Evolutionary conservation across 352 stramenopile species (phyloP).

Genomic region (Phytophthora syringae): DNA sequence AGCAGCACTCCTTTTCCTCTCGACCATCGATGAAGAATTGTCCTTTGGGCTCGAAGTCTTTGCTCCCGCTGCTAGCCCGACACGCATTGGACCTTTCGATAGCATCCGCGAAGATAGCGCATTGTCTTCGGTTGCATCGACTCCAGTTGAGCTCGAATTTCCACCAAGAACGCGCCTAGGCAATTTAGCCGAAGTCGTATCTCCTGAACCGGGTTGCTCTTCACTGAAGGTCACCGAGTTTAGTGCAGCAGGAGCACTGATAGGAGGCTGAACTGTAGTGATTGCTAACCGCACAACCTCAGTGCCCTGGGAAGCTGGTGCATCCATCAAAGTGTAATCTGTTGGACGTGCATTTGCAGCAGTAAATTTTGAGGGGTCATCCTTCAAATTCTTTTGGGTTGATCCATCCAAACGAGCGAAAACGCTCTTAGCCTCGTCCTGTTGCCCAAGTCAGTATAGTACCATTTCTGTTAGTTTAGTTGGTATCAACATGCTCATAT

Average conservation of each 20-base stretch:
- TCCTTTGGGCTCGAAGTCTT: constrained; percentile 39
- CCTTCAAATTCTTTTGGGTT: constrained; percentile 65
- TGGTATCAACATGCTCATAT: not conserved
- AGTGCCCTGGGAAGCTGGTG: constrained; percentile 5
- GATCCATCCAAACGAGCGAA: constrained; percentile 70
- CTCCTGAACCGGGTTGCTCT: constrained; percentile 17
- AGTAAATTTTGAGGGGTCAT: constrained; percentile 45
- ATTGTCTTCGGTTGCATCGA: constrained; percentile 19
- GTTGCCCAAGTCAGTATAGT: constrained; percentile 4
- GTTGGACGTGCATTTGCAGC: constrained; percentile 22
- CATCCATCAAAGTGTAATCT: constrained; percentile 17
- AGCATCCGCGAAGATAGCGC: constrained; percentile 39
- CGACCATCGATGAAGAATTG: constrained; percentile 6
- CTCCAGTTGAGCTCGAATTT: constrained; percentile 12
- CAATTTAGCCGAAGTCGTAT: constrained; percentile 21
- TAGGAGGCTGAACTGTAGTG: constrained; percentile 14
- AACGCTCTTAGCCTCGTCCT: constrained; percentile 61
- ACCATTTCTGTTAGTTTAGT: constrained; percentile 10
- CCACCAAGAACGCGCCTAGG: constrained; percentile 34
- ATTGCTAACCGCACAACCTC: constrained; percentile 15
- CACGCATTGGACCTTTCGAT: constrained; percentile 46
- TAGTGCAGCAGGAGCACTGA: constrained; percentile 10
- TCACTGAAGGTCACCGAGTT: constrained; percentile 27
- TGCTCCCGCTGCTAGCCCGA: constrained; percentile 39
- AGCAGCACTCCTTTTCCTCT: constrained; percentile 29